phyloP scores from a whole-genome alignment of 108 stramenopile genomes.

The Aureococcus anophagefferens region DNA sequence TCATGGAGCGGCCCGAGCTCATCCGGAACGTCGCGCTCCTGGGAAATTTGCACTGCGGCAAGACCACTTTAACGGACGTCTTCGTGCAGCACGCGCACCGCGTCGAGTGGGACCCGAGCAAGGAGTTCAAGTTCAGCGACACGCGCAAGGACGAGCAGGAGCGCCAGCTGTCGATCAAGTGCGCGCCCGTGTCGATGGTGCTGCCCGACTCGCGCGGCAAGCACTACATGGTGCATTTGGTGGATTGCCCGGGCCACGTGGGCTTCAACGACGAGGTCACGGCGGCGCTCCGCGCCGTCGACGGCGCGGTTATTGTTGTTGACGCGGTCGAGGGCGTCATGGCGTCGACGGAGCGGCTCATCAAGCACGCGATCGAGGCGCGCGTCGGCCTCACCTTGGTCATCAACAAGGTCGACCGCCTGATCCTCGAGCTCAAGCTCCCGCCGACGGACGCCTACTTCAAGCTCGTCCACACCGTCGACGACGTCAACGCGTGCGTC shows the following conservation, averaged over 20 bases:
- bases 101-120: slow-evolving; percentile 32
- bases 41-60: slow-evolving; percentile 91
- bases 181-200: slow-evolving; percentile 70
- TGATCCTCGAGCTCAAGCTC: slow-evolving; percentile 86
- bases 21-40: slow-evolving; percentile 75
- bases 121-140: slow-evolving; percentile 65
- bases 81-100: slow-evolving; percentile 52
- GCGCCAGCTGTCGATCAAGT: slow-evolving; percentile 78
- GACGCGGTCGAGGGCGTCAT: slow-evolving; percentile 94
- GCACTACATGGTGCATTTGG: slow-evolving; percentile 64
- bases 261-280: slow-evolving; percentile 89
- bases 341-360: slow-evolving; percentile 76
- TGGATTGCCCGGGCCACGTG: slow-evolving; percentile 91
- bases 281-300: slow-evolving; percentile 66
- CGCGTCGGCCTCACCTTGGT: slow-evolving; percentile 68
- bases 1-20: slow-evolving; percentile 36
- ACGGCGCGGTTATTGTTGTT: slow-evolving; percentile 82
- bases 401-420: slow-evolving; percentile 89
- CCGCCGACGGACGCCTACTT: slow-evolving; percentile 89
- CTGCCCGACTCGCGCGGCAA: slow-evolving; percentile 78
- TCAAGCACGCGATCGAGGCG: slow-evolving; percentile 63
- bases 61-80: slow-evolving; percentile 76
- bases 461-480: slow-evolving; percentile 78
- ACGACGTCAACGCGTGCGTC: slow-evolving; percentile 69
- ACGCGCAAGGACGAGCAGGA: slow-evolving; percentile 81